phyloP scores from a whole-genome alignment of 2,329 filamentous ascomycete species.

The Fusarium redolens region DNA sequence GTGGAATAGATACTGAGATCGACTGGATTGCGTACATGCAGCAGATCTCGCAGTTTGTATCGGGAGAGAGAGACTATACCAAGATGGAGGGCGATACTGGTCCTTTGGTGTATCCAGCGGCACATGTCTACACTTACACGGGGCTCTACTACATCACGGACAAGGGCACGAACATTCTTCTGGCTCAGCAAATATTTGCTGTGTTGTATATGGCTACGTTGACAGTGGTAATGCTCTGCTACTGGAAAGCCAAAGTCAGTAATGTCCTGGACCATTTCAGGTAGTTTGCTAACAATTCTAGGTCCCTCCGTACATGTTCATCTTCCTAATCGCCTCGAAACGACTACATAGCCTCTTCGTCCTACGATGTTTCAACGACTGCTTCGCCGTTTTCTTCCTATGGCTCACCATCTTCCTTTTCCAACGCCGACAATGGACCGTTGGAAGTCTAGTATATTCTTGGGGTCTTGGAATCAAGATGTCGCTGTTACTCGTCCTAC shows the following conservation, averaged over 20 bases:
- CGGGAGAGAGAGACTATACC: slow-evolving; percentile 89
- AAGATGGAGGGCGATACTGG: slow-evolving; percentile 89
- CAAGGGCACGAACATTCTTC: slow-evolving; percentile 77
- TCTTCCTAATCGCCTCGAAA: slow-evolving; percentile 88
- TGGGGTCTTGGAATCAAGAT: slow-evolving; percentile 94
- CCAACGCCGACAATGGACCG: slow-evolving; percentile 78
- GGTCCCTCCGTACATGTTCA: slow-evolving; percentile 88
- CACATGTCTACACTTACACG: slow-evolving; percentile 92
- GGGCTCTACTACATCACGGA: slow-evolving; percentile 82
- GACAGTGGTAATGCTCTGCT: slow-evolving; percentile 83
- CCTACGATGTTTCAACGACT: slow-evolving; percentile 95
- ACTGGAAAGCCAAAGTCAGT: slow-evolving; percentile 75
- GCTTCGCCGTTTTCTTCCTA: slow-evolving; percentile 85
- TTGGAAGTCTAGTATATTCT: slow-evolving; percentile 79
- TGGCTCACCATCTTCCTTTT: slow-evolving; percentile 84
- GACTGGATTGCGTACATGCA: slow-evolving; percentile 99
- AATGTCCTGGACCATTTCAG: background rate
- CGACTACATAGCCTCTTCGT: slow-evolving; percentile 93
- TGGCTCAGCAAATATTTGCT: slow-evolving; percentile 88
- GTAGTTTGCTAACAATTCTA: slow-evolving; percentile 47
- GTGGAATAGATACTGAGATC: slow-evolving; percentile 84
- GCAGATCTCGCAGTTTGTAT: slow-evolving; percentile 81
- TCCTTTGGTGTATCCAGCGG: slow-evolving; percentile 93
- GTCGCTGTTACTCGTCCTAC: slow-evolving; percentile 85
- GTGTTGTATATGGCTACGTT: slow-evolving; percentile 82